A percentile compares a stretch with the other conserved stretches of the same genome.
These are phyloP conservation scores for Lanmaoa pseudosensibilis DNA, from an alignment of 768 basidiomycete species.

Conservation along the genomic window DNA sequence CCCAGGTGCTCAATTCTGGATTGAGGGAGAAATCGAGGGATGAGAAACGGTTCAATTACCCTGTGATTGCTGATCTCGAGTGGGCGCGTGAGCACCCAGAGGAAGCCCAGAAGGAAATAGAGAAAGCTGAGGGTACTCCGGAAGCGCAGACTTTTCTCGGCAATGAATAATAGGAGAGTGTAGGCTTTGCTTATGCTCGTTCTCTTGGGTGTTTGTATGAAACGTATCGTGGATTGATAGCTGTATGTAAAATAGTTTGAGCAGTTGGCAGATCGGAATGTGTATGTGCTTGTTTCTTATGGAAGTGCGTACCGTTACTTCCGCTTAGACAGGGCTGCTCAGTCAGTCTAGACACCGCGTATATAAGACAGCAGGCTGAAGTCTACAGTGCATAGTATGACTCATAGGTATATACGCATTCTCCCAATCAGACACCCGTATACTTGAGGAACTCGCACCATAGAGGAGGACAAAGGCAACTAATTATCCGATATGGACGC, in stretches of 20 bases:
- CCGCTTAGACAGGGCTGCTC: background rate
- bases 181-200: background rate
- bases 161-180: background rate
- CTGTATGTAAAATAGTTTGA: background rate
- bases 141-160: background rate
- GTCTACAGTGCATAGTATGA: no score
- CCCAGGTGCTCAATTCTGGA: background rate
- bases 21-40: background rate
- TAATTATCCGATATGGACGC: constrained; percentile 11
- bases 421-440: no score
- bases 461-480: no score
- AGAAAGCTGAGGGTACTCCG: background rate
- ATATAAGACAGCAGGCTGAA: no score
- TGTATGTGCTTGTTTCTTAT: no score
- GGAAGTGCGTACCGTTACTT: background rate
- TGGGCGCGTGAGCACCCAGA: constrained; percentile 17
- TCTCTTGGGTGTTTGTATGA: background rate
- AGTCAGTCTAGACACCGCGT: no score
- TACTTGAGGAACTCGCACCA: no score
- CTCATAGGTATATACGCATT: no score
- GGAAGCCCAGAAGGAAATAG: background rate
- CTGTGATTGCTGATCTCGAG: constrained; percentile 6
- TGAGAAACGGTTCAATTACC: background rate
- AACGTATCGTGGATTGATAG: background rate
- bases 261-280: background rate